Evolutionary conservation across 1,284 basidiomycete genomes (phyloP), one percentile per base, ranked within the genome.

Genomic region (Pascua guehoae): DNA sequence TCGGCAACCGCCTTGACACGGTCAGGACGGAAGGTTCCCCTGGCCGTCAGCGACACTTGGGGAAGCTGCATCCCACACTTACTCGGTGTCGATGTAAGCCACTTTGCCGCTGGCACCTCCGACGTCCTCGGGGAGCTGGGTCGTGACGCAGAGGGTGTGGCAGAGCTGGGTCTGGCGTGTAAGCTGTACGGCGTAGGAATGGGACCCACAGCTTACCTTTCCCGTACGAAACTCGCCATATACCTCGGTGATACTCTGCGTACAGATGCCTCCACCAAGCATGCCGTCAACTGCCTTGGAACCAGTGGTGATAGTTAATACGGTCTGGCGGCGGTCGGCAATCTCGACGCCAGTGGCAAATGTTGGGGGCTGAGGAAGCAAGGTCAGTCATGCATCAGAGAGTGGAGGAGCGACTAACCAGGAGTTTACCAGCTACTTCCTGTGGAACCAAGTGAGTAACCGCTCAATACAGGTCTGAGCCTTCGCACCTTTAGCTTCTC

Each of bases 71-170:
- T 1, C 2, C 9, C 9, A 9, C 16, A 61, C 70, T 46, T 63
- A 83, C 88, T 95, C 91, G 1, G 92, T 94, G 72, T 94, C 92
- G 60, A 95, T 90, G 74, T 90, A 95, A 66, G 91, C 91, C 40
- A 93, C 90, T 80, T 94, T 95, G 49, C 92, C 92, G 24, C 86
- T 83, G 0, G 89, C 92, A 10, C 92, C 92, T 12, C 92, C 92
- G 71, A 93, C 83, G 54, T 95, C 91, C 5, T 85, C 80, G 18
- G 93, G 92, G 40, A 96, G 82, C 70, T 96, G 93, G 4, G 89
- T 79, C 9, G 91, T 80, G 12, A 96, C 89, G 65, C 89, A 91
- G 81, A 95, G 87, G 9, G 91, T 96, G 77, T 95, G 91, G 32
- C 89, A 89, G 44, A 95, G 80, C 70, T 95, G 92, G 7, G 92